A percentile compares a stretch with the other conserved stretches of the same genome.
These are phyloP conservation scores for Ganoderma meredithae DNA, from an alignment of 1,284 basidiomycete species.

Conservation along the genomic window DNA sequence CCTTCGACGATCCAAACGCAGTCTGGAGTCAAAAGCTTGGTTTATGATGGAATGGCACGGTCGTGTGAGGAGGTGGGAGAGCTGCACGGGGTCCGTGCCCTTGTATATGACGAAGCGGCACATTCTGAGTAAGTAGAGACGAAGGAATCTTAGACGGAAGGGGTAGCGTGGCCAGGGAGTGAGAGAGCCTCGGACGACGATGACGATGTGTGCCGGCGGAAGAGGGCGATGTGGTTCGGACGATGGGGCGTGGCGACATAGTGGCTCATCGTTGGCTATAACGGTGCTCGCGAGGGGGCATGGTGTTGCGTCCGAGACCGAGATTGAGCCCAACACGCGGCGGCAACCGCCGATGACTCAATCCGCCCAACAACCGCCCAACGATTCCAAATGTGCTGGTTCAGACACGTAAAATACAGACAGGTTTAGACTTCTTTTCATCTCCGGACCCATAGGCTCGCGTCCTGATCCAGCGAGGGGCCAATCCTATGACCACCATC, in stretches of 20 bases:
- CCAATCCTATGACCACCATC: conserved; percentile 22
- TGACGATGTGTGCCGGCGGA: conserved; percentile 2
- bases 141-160: conserved; percentile 14
- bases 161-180: conserved; percentile 8
- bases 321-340: conserved; percentile 2
- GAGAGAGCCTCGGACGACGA: conserved; percentile 11
- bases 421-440: conserved; percentile 25
- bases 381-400: conserved; percentile 14
- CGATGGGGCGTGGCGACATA: conserved; percentile 32
- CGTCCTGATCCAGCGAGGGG: not conserved
- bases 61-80: conserved; percentile 89
- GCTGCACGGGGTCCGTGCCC: conserved; percentile 86
- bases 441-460: not conserved
- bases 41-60: conserved; percentile 97
- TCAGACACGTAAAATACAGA: conserved; percentile 31
- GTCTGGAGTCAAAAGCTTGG: conserved; percentile 91
- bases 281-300: conserved; percentile 11
- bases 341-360: conserved; percentile 31
- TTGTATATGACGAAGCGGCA: conserved; percentile 94
- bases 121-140: conserved; percentile 51
- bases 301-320: not conserved
- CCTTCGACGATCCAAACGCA: conserved; percentile 80
- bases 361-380: conserved; percentile 25
- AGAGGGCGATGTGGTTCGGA: conserved; percentile 12
- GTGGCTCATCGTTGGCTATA: conserved; percentile 23